Base-by-base conservation (phyloP, 768 basidiomycete species). In the Leccinum arenicola region DNA sequence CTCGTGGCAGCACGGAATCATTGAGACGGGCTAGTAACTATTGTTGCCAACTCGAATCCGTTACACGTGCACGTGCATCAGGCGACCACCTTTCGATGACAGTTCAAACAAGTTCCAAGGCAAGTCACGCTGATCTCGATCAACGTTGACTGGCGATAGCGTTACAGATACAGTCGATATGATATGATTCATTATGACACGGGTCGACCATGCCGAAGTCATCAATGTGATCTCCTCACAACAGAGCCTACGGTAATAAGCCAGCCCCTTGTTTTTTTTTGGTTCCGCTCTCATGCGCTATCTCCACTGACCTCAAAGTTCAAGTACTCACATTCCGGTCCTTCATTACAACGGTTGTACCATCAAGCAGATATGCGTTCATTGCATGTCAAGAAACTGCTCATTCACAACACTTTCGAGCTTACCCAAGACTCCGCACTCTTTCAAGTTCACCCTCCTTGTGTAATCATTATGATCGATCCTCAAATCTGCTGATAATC, bases 11-110 rank as follows among this genome's bases (percentile, higher is more conserved):
- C 40, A 47, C 38, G 50, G 36, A 29, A 27, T 35, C 33, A 35
- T 14, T 17, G 48, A 25, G 14, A 54, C 43, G 35, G 29, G 11
- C n/a, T 19, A 50, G 17, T n/a, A 19, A 17, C 3, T 33, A 15
- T 45, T 31, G 57, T 21, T 36, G 50, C 36, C 51, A 63, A 63
- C 58, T 49, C 12, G 50, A 45, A 51, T 27, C 7, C 21, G 38
- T 48, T n/a, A 50, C 68, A 70, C 67, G 66, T 68, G 61, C 68
- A 70, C 67, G 66, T 68, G 61, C 54, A n/a, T 61, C 54, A 19
- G 15, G 15, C 54, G 23, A 52, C 23, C 61, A 14, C 11, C 15
- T 38, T 38, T 10, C 29, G 9, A 14, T 17, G 19, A 36, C 36
- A 40, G 40, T n/a, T 43, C 40, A 43, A 43, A 43, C 40, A 43